Base-by-base conservation (phyloP, 2,329 filamentous ascomycete species). In the Coniochaeta sp. region DNA sequence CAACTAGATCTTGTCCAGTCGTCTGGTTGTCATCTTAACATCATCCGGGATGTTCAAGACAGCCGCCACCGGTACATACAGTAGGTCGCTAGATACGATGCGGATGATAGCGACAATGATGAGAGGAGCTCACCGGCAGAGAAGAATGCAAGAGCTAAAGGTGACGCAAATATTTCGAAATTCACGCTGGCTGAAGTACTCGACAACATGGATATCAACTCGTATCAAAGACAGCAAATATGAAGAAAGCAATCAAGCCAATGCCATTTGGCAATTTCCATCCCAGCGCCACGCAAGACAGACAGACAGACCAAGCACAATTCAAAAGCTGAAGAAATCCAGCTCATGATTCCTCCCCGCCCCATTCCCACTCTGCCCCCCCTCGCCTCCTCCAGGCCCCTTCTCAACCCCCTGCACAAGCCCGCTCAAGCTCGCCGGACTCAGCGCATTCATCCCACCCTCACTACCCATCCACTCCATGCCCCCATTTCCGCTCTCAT, bases 251-350 rank as follows among this genome's bases (percentile, higher is more conserved):
- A 22, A 19, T 50, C 26, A 14, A 24, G 12, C 22, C 24, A 26
- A 24, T 19, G 22, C n/a, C 22, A 14, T 5, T 5, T 24, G 12
- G 12, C 47, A 24, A 30, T 10, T 28, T 6, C 22, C 22, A 28
- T 9, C 30, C 47, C 47, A 52, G 30, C 47, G 47, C 47, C 47
- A 17, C 47, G 26, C 47, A 52, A 52, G 24, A 17, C 47, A n/a
- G n/a, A n/a, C n/a, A n/a, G n/a, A n/a, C 22, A 47, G 10, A 24
- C 9, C 19, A 47, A 7, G 24, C 14, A 17, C n/a, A 24, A 34
- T 66, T 66, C 61, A 71, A 60, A 77, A 72, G 59, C 69, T 72
- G 55, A 77, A 73, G 64, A 76, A 77, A 61, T 77, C 75, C 62
- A 77, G 64, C 58, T 75, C 70, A 54, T 72, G 70, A 57, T 75